Conservation (phyloP, 2,329 filamentous ascomycete genomes). For the Pestalotiopsis sp. region DNA sequence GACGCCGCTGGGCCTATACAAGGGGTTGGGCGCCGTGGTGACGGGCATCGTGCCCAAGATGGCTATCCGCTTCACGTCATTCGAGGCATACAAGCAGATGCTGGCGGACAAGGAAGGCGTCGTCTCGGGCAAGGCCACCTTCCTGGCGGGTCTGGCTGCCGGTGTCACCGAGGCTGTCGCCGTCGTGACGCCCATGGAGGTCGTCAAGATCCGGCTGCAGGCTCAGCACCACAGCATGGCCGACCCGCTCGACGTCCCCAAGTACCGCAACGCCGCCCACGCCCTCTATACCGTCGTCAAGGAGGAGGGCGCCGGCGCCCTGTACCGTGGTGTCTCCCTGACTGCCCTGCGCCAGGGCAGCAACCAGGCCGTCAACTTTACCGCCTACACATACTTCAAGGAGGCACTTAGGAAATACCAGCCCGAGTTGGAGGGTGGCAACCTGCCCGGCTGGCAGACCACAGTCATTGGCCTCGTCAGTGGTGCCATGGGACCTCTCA, state of each 20-base stretch:
- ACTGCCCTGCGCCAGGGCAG: slow-evolving; percentile 93
- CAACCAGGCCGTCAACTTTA: slow-evolving; percentile 99
- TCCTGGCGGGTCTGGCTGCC: slow-evolving; percentile 77
- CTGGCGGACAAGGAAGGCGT: slow-evolving; percentile 71
- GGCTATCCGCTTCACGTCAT: slow-evolving; percentile 98
- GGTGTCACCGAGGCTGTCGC: slow-evolving; percentile 96
- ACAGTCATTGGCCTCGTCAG: slow-evolving; percentile 87
- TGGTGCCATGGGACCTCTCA: slow-evolving; percentile 93
- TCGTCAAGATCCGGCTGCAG: slow-evolving; percentile 97
- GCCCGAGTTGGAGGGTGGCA: slow-evolving; percentile 62
- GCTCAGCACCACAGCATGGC: slow-evolving; percentile 98
- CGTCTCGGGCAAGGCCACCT: slow-evolving; percentile 72
- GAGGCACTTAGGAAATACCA: slow-evolving; percentile 73
- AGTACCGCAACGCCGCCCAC: slow-evolving; percentile 92
- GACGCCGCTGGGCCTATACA: slow-evolving; percentile 92
- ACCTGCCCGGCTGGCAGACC: slow-evolving; percentile 86
- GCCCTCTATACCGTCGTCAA: slow-evolving; percentile 83
- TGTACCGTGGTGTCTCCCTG: slow-evolving; percentile 92
- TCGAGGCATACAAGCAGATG: slow-evolving; percentile 90
- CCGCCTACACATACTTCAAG: slow-evolving; percentile 94
- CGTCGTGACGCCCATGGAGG: slow-evolving; percentile 98
- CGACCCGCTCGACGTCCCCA: slow-evolving; percentile 92
- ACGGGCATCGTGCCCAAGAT: slow-evolving; percentile 98
- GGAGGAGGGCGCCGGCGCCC: slow-evolving; percentile 84
- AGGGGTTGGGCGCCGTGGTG: slow-evolving; percentile 94